Percentiles rank a stretch among this genome's conserved stretches.
phyloP scores from a whole-genome alignment of 805 yeast species.

The Saturnispora gosingensis region DNA sequence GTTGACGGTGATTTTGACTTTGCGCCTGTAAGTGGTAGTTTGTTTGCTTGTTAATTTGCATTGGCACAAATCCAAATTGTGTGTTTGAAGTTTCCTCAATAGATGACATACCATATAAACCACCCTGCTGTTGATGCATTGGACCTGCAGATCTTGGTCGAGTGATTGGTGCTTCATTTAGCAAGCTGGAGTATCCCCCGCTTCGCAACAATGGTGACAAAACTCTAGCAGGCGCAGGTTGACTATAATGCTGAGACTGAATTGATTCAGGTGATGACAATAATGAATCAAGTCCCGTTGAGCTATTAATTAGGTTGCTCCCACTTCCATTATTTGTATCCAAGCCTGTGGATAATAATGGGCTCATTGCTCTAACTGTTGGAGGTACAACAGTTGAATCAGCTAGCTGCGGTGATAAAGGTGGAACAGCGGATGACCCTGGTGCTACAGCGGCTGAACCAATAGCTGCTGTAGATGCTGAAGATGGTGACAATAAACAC shows the following conservation, averaged over 20 bases:
- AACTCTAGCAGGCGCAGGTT: slow-evolving; percentile 9
- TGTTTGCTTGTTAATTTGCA: not conserved
- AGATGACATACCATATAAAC: not conserved
- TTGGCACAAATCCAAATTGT: slow-evolving; percentile 4
- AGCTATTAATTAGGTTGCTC: not conserved
- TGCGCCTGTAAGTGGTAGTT: slow-evolving; percentile 1
- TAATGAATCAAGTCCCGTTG: slow-evolving; percentile 1
- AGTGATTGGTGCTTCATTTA: slow-evolving; percentile 15
- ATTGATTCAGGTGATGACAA: slow-evolving; percentile 1
- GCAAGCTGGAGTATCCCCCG: slow-evolving; percentile 2
- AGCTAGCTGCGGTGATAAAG: slow-evolving; percentile 20
- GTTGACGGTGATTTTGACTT: not conserved
- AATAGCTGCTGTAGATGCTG: not conserved
- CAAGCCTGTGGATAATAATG: slow-evolving; percentile 3
- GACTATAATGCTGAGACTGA: slow-evolving; percentile 3
- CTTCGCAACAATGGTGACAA: slow-evolving; percentile 9
- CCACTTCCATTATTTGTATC: slow-evolving; percentile 1
- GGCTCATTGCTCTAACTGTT: slow-evolving; percentile 24
- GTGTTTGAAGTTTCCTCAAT: not conserved
- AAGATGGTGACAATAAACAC: not conserved
- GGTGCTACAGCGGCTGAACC: not conserved
- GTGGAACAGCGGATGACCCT: slow-evolving; percentile 7
- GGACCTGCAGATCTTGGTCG: slow-evolving; percentile 44
- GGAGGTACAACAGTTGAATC: slow-evolving; percentile 12
- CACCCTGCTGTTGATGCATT: not conserved